A percentile compares a stretch with the other conserved stretches of the same genome.
These are phyloP conservation scores for Ephemerocybe angulata DNA, from an alignment of 768 basidiomycete species.

Conservation along the genomic window DNA sequence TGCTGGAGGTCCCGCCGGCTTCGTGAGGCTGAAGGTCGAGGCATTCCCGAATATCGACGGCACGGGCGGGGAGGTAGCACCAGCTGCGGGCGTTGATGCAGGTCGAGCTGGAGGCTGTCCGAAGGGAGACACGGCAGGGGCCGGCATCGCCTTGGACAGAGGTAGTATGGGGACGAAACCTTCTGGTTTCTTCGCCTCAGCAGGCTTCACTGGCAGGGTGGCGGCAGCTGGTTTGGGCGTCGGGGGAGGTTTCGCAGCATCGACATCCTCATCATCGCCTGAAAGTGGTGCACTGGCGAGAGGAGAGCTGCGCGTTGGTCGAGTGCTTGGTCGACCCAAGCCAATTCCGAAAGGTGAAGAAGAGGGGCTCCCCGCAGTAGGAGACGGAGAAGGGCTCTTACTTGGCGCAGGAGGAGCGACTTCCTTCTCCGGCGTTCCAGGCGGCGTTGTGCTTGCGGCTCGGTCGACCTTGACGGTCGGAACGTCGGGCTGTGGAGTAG, in stretches of 20 bases:
- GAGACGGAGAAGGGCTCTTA: constrained; percentile 31
- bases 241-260: constrained; percentile 26
- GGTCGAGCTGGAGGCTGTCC: neutral
- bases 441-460: constrained; percentile 58
- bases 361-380: constrained; percentile 32
- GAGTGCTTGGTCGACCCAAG: constrained; percentile 56
- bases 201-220: constrained; percentile 13
- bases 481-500: constrained; percentile 54
- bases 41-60: no score
- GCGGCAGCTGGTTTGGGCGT: constrained; percentile 15
- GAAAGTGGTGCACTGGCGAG: constrained; percentile 54
- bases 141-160: constrained; percentile 4
- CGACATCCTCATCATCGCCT: constrained; percentile 42
- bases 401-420: constrained; percentile 28
- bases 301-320: constrained; percentile 74
- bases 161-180: constrained; percentile 31
- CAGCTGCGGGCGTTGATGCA: no score
- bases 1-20: constrained; percentile 8
- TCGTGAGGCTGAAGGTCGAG: neutral
- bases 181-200: constrained; percentile 42
- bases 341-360: constrained; percentile 40
- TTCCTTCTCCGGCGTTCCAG: constrained; percentile 55
- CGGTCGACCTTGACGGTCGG: constrained; percentile 34
- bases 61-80: no score
- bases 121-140: neutral